These are phyloP conservation scores for Williopsis jadinii DNA, from an alignment of 1,139 yeast species.

Conservation along the genomic window DNA sequence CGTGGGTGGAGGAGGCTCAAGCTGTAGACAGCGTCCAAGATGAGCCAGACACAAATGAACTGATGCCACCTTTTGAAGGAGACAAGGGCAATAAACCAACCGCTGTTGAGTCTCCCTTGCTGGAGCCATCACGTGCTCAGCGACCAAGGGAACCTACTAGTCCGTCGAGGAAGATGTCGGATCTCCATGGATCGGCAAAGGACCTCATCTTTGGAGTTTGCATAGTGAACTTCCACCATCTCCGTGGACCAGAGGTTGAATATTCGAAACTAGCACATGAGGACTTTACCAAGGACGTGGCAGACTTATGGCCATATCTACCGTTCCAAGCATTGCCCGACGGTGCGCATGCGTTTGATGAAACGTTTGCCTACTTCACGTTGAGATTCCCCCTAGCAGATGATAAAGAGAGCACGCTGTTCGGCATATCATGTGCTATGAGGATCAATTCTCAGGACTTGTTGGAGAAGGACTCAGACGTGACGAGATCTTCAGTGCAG, in stretches of 20 bases:
- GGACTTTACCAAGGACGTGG: conserved; percentile 27
- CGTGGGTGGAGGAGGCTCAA: neutral
- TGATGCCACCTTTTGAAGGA: no score
- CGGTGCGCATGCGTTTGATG: conserved; percentile 89
- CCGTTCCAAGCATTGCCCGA: conserved; percentile 96
- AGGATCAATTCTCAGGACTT: conserved; percentile 67
- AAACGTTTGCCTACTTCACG: conserved; percentile 88
- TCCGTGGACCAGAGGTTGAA: conserved; percentile 92
- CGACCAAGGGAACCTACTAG: neutral
- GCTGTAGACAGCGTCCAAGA: no score
- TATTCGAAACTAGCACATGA: conserved; percentile 69
- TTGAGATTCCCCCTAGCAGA: conserved; percentile 56
- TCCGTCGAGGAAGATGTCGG: conserved; percentile 13
- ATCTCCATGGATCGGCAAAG: conserved; percentile 14
- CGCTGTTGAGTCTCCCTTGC: no score
- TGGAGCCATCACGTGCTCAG: no score
- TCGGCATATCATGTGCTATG: conserved; percentile 91
- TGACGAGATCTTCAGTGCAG: conserved; percentile 85
- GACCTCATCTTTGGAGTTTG: conserved; percentile 71
- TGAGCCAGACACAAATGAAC: no score
- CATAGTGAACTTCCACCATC: conserved; percentile 89
- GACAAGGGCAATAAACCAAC: no score
- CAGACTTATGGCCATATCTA: conserved; percentile 70
- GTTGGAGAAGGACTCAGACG: conserved; percentile 50
- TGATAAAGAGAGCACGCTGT: conserved; percentile 51